Percentiles rank a stretch among this genome's conserved stretches.
Evolutionary conservation across 306 rosid genomes (phyloP).

Genomic region (Cicer pinnatifidum): DNA sequence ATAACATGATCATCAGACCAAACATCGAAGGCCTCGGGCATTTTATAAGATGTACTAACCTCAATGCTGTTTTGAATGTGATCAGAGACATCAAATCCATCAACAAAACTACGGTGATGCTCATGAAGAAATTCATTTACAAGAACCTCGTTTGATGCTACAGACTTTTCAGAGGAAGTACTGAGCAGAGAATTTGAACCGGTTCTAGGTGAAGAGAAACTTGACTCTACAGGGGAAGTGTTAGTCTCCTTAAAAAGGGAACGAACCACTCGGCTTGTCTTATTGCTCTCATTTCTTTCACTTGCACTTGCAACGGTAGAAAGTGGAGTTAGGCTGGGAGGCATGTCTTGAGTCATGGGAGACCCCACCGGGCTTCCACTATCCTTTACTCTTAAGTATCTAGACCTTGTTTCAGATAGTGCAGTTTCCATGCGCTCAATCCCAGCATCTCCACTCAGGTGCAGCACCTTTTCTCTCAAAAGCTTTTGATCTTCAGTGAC

Average conservation of each 20-base stretch:
- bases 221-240: slow-evolving; percentile 39
- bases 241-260: slow-evolving; percentile 73
- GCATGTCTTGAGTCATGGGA: slow-evolving; percentile 39
- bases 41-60: slow-evolving; percentile 55
- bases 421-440: slow-evolving; percentile 82
- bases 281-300: slow-evolving; percentile 47
- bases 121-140: slow-evolving; percentile 86
- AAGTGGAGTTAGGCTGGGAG: slow-evolving; percentile 54
- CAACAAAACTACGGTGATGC: slow-evolving; percentile 53
- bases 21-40: slow-evolving; percentile 30
- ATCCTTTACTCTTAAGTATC: slow-evolving; percentile 62
- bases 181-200: slow-evolving; percentile 50
- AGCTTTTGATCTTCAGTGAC: slow-evolving; percentile 78
- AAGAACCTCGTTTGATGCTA: slow-evolving; percentile 71
- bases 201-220: slow-evolving; percentile 48
- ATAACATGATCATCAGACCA: slow-evolving; percentile 20
- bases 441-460: slow-evolving; percentile 90
- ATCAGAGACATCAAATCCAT: slow-evolving; percentile 51
- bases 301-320: slow-evolving; percentile 50
- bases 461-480: slow-evolving; percentile 80
- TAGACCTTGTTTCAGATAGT: slow-evolving; percentile 81
- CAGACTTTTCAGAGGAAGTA: slow-evolving; percentile 52
- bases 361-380: slow-evolving; percentile 56
- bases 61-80: slow-evolving; percentile 59
- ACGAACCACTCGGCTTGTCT: slow-evolving; percentile 67